Percentiles rank a stretch among this genome's conserved stretches.
Evolutionary conservation across 179 eudicot genomes (phyloP).

Genomic region (Carnegiea gigantea): DNA sequence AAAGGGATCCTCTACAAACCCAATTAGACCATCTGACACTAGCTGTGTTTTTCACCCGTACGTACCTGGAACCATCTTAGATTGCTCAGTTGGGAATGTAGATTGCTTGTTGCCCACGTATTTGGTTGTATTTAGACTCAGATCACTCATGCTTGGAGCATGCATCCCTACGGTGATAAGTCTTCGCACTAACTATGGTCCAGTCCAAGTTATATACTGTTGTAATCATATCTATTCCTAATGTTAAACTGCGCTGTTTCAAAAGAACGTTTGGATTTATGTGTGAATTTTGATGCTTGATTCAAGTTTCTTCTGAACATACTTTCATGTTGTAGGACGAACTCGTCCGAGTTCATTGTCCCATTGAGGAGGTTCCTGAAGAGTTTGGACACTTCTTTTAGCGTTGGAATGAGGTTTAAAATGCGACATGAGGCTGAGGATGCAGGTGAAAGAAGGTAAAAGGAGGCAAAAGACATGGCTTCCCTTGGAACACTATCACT

Average conservation of each 20-base stretch:
- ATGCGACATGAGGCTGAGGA: conserved; percentile 86
- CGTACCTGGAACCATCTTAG: too few species aligned
- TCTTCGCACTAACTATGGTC: too few species aligned
- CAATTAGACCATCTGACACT: too few species aligned
- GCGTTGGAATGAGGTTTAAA: conserved; percentile 76
- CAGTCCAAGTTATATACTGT: too few species aligned
- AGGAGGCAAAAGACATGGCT: not conserved
- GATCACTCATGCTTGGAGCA: too few species aligned
- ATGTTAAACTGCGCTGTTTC: too few species aligned
- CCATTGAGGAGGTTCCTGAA: conserved; percentile 64
- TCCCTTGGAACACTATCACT: not conserved
- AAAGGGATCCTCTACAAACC: too few species aligned
- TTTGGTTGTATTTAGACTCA: too few species aligned
- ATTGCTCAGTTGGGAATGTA: too few species aligned
- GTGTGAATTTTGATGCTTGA: not conserved
- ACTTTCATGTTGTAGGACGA: conserved; percentile 49
- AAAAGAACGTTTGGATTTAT: not conserved
- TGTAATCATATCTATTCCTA: not conserved
- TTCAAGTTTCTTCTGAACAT: conserved; percentile 11
- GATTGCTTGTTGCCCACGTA: too few species aligned
- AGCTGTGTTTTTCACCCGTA: too few species aligned
- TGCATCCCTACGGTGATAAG: too few species aligned
- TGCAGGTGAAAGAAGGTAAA: conserved; percentile 80
- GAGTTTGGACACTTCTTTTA: conserved; percentile 53
- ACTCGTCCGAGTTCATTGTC: conserved; percentile 73